These are phyloP conservation scores for Mycena chlorophos DNA, from an alignment of 768 basidiomycete genomes.

Conservation along the genomic window DNA sequence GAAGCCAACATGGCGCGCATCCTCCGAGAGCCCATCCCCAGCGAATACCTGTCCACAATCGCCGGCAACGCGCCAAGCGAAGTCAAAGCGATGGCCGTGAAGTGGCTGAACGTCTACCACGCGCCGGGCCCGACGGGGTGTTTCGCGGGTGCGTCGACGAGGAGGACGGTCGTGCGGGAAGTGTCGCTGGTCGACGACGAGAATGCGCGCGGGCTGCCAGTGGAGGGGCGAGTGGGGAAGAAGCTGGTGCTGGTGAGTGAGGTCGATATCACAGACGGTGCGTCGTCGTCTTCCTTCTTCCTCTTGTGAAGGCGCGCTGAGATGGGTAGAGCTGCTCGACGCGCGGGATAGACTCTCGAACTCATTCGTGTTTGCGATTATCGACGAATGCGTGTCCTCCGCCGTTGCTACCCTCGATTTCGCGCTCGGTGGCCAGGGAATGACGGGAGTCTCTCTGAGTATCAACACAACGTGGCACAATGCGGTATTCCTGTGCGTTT, in stretches of 20 bases:
- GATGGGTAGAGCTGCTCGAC: conserved; percentile 47
- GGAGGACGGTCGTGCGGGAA: conserved; percentile 7
- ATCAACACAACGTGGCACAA: conserved; percentile 50
- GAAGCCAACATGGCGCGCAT: conserved; percentile 4
- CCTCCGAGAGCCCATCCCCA: conserved; percentile 24
- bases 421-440: conserved; percentile 29
- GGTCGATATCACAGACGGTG: conserved; percentile 47
- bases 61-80: conserved; percentile 37
- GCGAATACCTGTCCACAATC: conserved; percentile 28
- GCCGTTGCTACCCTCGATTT: conserved; percentile 38
- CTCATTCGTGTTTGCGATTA: conserved; percentile 43
- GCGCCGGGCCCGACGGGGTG: conserved; percentile 7
- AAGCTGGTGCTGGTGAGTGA: conserved; percentile 37
- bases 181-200: conserved; percentile 16
- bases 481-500: conserved; percentile 38
- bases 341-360: conserved; percentile 37
- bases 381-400: conserved; percentile 48
- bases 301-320: background rate
- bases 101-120: conserved; percentile 38
- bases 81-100: conserved; percentile 39
- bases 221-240: too few relatives aligned
- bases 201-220: conserved; percentile 1
- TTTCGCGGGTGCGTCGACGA: conserved; percentile 20
- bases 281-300: conserved; percentile 4
- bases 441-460: conserved; percentile 43